Evolutionary conservation across 2,329 filamentous ascomycete genomes (phyloP).

Genomic region (Coleophoma crateriformis): DNA sequence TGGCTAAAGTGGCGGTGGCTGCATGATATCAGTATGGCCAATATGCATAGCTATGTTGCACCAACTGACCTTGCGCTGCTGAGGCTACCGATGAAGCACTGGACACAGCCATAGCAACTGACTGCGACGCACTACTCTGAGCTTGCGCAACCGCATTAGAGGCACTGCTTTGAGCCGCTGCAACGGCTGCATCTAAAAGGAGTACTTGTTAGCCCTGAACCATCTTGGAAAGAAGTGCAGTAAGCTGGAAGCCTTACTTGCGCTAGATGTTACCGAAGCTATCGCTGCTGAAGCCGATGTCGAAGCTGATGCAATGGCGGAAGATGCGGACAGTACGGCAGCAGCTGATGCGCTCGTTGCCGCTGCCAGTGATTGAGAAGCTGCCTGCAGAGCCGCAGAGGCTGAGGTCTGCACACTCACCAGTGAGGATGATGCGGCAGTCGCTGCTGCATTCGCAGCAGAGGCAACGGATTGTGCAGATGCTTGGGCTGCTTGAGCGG

Average conservation of each 20-base stretch:
- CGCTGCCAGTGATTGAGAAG: neutral
- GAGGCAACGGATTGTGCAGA: neutral
- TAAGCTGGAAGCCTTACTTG: neutral
- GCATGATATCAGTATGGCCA: neutral
- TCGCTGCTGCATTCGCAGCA: neutral
- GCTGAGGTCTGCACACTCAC: neutral
- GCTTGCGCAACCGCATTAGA: conserved; percentile 3
- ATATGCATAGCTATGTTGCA: neutral
- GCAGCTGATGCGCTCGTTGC: neutral
- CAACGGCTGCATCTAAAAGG: neutral
- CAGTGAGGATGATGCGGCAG: neutral
- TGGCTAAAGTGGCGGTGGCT: neutral
- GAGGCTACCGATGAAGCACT: conserved; percentile 15
- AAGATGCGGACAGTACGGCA: neutral
- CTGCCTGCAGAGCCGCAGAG: neutral
- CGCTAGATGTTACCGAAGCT: neutral
- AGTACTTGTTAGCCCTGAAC: too few relatives aligned
- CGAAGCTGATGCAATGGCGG: neutral
- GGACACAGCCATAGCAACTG: conserved; percentile 17
- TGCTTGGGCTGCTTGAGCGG: conserved; percentile 5
- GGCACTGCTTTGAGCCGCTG: conserved; percentile 1
- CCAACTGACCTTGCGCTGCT: conserved; percentile 12
- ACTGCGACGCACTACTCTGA: conserved; percentile 13
- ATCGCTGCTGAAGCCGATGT: neutral
- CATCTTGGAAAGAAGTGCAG: too few relatives aligned